A percentile compares a stretch with the other conserved stretches of the same genome.
Conservation (phyloP, 805 yeast genomes). For the Lachancea cidri region DNA sequence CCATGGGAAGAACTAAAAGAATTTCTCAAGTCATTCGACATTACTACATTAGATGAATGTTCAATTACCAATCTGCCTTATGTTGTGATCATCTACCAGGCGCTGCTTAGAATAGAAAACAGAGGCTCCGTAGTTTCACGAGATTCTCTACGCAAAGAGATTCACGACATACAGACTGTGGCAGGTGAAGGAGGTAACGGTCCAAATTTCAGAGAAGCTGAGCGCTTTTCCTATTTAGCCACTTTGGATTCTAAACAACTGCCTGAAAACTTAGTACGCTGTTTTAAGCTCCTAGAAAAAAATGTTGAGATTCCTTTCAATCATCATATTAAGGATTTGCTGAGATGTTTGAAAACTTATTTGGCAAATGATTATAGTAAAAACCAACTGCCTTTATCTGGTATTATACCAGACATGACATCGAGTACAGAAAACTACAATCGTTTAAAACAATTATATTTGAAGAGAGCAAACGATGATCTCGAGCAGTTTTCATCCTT, state of each 20-base stretch:
- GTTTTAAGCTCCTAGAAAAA: conserved; percentile 1
- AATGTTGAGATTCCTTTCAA: not conserved
- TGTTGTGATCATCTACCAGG: conserved; percentile 54
- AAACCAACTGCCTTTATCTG: conserved; percentile 60
- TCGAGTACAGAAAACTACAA: conserved; percentile 63
- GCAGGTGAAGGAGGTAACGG: conserved; percentile 12
- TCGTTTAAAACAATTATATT: conserved; percentile 52
- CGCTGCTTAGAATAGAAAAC: conserved; percentile 14
- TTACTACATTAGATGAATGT: conserved; percentile 41
- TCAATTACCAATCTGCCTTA: conserved; percentile 64
- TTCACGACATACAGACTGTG: not conserved
- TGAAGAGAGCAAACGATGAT: conserved; percentile 50
- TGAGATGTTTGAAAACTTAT: conserved; percentile 50
- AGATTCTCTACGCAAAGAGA: conserved; percentile 22
- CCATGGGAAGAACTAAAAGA: conserved; percentile 68
- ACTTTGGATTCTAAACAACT: not conserved
- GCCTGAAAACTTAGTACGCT: conserved; percentile 17
- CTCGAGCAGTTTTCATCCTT: conserved; percentile 28
- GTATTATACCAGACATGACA: conserved; percentile 84
- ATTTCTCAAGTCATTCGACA: conserved; percentile 46
- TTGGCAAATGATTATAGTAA: conserved; percentile 31
- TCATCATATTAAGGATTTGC: conserved; percentile 28
- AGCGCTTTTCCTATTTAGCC: conserved; percentile 40
- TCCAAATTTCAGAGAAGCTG: conserved; percentile 48
- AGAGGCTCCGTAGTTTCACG: not conserved